Base-by-base conservation (phyloP, 139 green algal genomes). In the Spirogloea muscicola region DNA sequence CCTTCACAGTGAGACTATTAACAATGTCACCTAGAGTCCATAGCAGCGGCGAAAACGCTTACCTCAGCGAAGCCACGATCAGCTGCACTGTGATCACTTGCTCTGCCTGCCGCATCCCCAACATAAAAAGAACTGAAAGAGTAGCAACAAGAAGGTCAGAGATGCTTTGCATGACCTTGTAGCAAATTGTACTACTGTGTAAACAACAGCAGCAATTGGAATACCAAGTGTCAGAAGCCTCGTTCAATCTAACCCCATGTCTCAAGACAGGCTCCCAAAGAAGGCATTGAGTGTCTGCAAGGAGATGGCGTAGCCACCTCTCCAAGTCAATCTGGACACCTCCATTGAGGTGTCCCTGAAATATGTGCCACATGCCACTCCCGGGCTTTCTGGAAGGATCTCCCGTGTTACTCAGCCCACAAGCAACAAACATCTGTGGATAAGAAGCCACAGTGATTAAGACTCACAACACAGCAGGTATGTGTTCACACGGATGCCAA, bases 121-220 rank as follows among this genome's bases (percentile, higher is more conserved):
- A 68, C 60, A 34, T 51, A 68, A 25, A 68, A 68, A 13, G 59
- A 68, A 21, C 59, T 68, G 36, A 49, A 51, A 66, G 58, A 66
- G 7, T 29, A n/a, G 9, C 3, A 48, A 16, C 10, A n/a, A 21
- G 13, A 65, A 5, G 13, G n/a, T 31, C 57, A 40, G 27, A 64
- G 27, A 3, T 31, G 34, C 57, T 38, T 29, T 64, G n/a, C n/a
- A n/a, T n/a, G n/a, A n/a, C n/a, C n/a, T n/a, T n/a, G n/a, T n/a
- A n/a, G n/a, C n/a, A n/a, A n/a, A n/a, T n/a, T n/a, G n/a, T n/a
- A n/a, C n/a, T n/a, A n/a, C n/a, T n/a, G n/a, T n/a, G n/a, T n/a
- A n/a, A n/a, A n/a, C n/a, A n/a, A n/a, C n/a, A n/a, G n/a, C n/a
- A n/a, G n/a, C n/a, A n/a, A n/a, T n/a, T n/a, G n/a, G n/a, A n/a